Percentiles rank a stretch among this genome's conserved stretches.
These are phyloP conservation scores for Kurtzmaniella natalensis DNA, from an alignment of 1,139 yeast genomes.

Conservation along the genomic window DNA sequence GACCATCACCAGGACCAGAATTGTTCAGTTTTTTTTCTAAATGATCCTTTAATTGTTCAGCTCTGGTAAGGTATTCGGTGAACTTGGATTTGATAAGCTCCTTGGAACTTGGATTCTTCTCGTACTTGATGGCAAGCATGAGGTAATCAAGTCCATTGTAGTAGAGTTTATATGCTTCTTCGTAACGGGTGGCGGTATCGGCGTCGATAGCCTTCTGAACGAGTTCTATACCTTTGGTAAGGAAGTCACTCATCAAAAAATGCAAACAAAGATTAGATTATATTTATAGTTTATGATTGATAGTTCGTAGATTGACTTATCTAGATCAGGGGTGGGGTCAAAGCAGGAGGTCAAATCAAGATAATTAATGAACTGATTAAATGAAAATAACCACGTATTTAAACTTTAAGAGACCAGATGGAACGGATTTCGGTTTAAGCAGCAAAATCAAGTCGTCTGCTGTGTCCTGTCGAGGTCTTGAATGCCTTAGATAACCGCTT, in stretches of 20 bases:
- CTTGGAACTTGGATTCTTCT: conserved; percentile 84
- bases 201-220: conserved; percentile 95
- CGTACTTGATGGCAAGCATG: conserved; percentile 94
- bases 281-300: too few relatives aligned
- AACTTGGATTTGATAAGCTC: conserved; percentile 85
- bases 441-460: too few relatives aligned
- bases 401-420: too few relatives aligned
- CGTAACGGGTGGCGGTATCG: conserved; percentile 85
- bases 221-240: conserved; percentile 88
- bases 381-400: too few relatives aligned
- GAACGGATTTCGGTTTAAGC: too few relatives aligned
- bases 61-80: conserved; percentile 87
- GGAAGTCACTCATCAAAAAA: conserved; percentile 54
- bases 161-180: conserved; percentile 90
- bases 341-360: too few relatives aligned
- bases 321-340: too few relatives aligned
- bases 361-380: too few relatives aligned
- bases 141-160: conserved; percentile 91
- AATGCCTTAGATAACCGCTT: too few relatives aligned
- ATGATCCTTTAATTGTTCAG: conserved; percentile 91
- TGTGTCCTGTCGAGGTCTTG: too few relatives aligned
- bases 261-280: too few relatives aligned
- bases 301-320: too few relatives aligned
- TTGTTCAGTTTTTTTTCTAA: conserved; percentile 57
- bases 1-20: conserved; percentile 43